Percentiles rank a stretch among this genome's conserved stretches.
phyloP scores from a whole-genome alignment of 2,329 filamentous ascomycete species.

The Cladophialophora exuberans region DNA sequence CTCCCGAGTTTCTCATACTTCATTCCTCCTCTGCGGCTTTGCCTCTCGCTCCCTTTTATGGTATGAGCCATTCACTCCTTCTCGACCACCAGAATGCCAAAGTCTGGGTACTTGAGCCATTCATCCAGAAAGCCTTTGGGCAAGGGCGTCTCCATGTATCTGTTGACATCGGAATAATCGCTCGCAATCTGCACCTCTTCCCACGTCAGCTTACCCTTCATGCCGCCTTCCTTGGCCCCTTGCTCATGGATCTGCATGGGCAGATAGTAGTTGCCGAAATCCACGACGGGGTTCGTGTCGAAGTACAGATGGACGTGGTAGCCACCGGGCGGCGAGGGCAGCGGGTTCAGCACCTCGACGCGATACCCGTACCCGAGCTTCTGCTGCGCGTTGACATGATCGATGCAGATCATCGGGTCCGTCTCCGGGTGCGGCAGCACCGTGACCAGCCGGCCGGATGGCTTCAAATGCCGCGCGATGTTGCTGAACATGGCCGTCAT shows the following conservation, averaged over 20 bases:
- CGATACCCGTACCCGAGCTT: constrained; percentile 6
- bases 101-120: constrained; percentile 16
- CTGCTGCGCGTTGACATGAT: constrained; percentile 9
- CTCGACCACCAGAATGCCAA: constrained; percentile 17
- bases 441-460: constrained; percentile 40
- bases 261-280: constrained; percentile 28
- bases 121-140: constrained; percentile 16
- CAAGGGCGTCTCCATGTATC: constrained; percentile 8
- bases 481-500: constrained; percentile 43
- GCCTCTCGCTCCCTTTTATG: no score
- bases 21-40: no score
- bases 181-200: constrained; percentile 7
- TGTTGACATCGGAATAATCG: constrained; percentile 10
- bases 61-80: constrained; percentile 10
- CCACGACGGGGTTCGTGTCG: constrained; percentile 14
- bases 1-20: no score
- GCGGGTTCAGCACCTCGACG: not conserved
- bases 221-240: constrained; percentile 18
- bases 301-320: constrained; percentile 21
- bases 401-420: constrained; percentile 30
- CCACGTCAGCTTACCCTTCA: constrained; percentile 23
- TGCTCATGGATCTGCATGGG: constrained; percentile 17
- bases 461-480: constrained; percentile 40
- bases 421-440: constrained; percentile 35
- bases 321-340: not conserved